Evolutionary conservation across 1,284 basidiomycete genomes (phyloP).

Genomic region (Fomitopsis schrenkii): DNA sequence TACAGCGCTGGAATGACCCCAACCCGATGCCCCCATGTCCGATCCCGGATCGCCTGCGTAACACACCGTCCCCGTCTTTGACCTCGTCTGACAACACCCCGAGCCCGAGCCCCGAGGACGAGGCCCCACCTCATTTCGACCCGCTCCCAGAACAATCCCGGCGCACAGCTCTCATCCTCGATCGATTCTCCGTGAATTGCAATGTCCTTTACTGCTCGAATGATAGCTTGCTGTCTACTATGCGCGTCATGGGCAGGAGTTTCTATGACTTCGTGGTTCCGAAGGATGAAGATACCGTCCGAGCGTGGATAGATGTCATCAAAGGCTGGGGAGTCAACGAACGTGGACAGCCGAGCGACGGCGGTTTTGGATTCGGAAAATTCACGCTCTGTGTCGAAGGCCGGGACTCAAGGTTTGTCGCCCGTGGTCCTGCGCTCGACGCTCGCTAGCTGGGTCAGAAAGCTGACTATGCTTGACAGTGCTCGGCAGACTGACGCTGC

Average conservation of each 20-base stretch:
- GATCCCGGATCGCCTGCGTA: constrained; percentile 12
- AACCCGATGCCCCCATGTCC: constrained; percentile 47
- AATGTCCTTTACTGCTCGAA: constrained; percentile 68
- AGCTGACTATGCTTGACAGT: constrained; percentile 10
- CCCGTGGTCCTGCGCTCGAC: background rate
- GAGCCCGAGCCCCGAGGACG: constrained; percentile 7
- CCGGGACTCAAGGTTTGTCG: constrained; percentile 51
- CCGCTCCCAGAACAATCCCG: constrained; percentile 60
- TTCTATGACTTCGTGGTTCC: constrained; percentile 70
- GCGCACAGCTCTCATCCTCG: constrained; percentile 69
- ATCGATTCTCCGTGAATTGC: constrained; percentile 64
- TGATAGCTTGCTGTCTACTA: constrained; percentile 55
- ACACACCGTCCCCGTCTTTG: constrained; percentile 10
- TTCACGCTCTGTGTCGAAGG: constrained; percentile 54
- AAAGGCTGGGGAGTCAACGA: constrained; percentile 80
- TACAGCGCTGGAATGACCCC: constrained; percentile 68
- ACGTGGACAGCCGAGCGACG: constrained; percentile 72
- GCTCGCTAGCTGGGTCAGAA: background rate
- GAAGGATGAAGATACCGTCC: constrained; percentile 58
- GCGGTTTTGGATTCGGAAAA: constrained; percentile 74
- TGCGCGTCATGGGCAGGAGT: constrained; percentile 53
- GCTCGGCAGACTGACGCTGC: constrained; percentile 20
- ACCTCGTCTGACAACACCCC: constrained; percentile 3
- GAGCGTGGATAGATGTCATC: constrained; percentile 66
- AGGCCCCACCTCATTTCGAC: constrained; percentile 41